Evolutionary conservation across 208 protist genomes (phyloP), one percentile per base, ranked within the genome.

Genomic region (Leishmania tropica): DNA sequence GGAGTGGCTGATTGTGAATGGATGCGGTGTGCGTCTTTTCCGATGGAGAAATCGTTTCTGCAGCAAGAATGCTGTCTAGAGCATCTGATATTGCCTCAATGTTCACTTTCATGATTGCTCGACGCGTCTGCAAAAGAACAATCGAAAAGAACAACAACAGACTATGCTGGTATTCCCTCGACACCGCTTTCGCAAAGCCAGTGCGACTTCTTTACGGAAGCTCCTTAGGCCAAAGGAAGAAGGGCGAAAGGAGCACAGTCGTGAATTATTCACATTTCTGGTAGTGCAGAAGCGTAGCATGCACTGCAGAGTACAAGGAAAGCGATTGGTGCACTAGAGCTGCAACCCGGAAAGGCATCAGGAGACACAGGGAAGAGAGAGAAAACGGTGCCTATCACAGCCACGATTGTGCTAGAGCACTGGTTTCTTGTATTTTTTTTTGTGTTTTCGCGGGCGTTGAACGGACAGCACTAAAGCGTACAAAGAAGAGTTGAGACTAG

Each of bases 61-160:
- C 75, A 77, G 79, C 79, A 53, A 90, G 54, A 45, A 90, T 42
- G n/a, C 77, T 77, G 48, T 88, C 80, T 47, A 90, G 72, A 13
- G 83, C 80, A 58, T 84, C 74, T 51, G 81, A 79, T 10, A 83
- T 71, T 24, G 87, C 87, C 67, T 83, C 73, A 8, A 88, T 62
- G 68, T 88, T 81, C 19, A 90, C 62, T 48, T 88, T 77, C 87
- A 90, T 90, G 13, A 68, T 42, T 68, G n/a, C 24, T 45, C 21
- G 10, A 53, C 11, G 21, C 24, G 28, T 72, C 70, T 74, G 28
- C 21, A 74, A 37, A 7, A 15, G 17, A 37, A 37, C 28, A 13
- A 7, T 72, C 40, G 7, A n/a, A 80, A n/a, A 48, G 65, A 80
- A 28, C 75, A 83, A 80, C 53, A 79, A 3, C 68, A 48, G 77